These are phyloP conservation scores for Batkoa obscura DNA, from an alignment of 371 early-diverging fungal genomes.

Conservation along the genomic window DNA sequence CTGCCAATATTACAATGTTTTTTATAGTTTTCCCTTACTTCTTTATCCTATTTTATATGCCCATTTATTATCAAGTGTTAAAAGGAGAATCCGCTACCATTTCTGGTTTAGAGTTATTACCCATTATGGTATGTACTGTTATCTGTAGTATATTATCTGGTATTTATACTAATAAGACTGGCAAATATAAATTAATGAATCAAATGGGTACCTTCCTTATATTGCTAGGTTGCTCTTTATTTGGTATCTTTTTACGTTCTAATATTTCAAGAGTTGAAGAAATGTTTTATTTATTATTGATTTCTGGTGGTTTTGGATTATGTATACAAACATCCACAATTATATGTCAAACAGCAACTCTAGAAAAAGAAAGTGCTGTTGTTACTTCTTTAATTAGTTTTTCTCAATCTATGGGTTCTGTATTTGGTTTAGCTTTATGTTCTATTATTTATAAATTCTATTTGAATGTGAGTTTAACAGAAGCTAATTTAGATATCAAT, in stretches of 20 bases:
- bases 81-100: constrained; percentile 25
- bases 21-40: constrained; percentile 27
- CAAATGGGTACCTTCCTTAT: constrained; percentile 20
- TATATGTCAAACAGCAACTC: constrained; percentile 10
- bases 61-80: constrained; percentile 37
- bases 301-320: neutral
- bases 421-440: constrained; percentile 21
- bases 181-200: constrained; percentile 17
- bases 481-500: too few species aligned
- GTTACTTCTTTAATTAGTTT: constrained; percentile 25
- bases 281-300: neutral
- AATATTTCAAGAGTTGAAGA: neutral
- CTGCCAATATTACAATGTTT: constrained; percentile 20
- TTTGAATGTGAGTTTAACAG: too few species aligned
- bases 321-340: neutral
- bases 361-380: constrained; percentile 19
- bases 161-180: constrained; percentile 13
- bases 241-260: constrained; percentile 12
- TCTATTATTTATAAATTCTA: too few species aligned
- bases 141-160: constrained; percentile 12
- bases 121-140: constrained; percentile 24
- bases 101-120: constrained; percentile 35
- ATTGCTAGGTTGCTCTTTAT: constrained; percentile 14
- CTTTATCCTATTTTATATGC: constrained; percentile 26
- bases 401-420: constrained; percentile 22